Evolutionary conservation across 768 basidiomycete genomes (phyloP), one percentile per base, ranked within the genome.

Genomic region (Amanita jacksonii): DNA sequence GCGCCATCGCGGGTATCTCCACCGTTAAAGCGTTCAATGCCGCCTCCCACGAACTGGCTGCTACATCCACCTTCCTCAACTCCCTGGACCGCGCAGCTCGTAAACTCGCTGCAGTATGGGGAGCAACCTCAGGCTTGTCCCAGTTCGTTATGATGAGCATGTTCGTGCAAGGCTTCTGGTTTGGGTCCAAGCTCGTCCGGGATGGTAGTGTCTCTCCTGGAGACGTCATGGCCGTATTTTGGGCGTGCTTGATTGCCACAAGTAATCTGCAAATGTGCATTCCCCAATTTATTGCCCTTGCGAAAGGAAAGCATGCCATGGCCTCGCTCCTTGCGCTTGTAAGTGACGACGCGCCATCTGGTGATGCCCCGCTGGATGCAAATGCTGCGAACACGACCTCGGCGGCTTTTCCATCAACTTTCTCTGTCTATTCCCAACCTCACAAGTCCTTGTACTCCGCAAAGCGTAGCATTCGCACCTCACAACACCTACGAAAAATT

Each of bases 111-210:
- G 57, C 68, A 18, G 69, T 93, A 3, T 98, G 92, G 91, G 88
- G 83, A 1, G 22, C 79, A 27, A 78, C 81, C 3, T 63, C 71
- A 1, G 84, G 76, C 15, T 48, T 81, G 10, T 75, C 74, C 2
- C 88, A 92, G 54, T 93, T 96, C 57, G 70, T 85, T 46, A 76
- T 85, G 54, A 81, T 92, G 72, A 75, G 76, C 20, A 93, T 96
- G 80, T 99, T 98, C 62, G 90, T 98, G 6, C 84, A 91, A 55
- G 92, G 83, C 0, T 98, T 98, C 63, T 97, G 94, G 92, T 98
- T 83, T 55, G 94, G 93, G 9, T 74, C 84, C 2, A 81, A 85
- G 56, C 73, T 96, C 41, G 90, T 99, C n/a, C 64, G 78, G n/a
- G 70, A 81, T 9, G 85, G 84, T 12, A 76, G 70, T 49, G 70